These are phyloP conservation scores for Spergularia bocconei DNA, from an alignment of 148 eudicot genomes.

Conservation along the genomic window DNA sequence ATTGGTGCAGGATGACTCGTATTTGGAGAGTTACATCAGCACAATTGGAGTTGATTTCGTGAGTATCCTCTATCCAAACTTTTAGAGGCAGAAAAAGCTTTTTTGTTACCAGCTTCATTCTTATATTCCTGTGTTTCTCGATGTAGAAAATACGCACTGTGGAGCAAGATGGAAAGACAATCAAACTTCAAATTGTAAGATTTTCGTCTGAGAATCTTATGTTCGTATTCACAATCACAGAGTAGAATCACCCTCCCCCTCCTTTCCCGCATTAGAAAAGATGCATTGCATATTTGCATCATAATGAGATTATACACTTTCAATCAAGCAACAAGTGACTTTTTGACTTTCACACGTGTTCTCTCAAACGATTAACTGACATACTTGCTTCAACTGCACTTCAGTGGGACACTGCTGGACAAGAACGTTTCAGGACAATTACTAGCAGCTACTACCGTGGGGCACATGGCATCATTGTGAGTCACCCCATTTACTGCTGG, in stretches of 20 bases:
- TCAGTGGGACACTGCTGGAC: conserved; percentile 59
- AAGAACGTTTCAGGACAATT: conserved; percentile 55
- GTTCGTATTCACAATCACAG: not conserved
- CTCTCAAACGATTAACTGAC: conserved; percentile 7
- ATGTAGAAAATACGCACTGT: conserved; percentile 53
- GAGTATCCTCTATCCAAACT: conserved; percentile 23
- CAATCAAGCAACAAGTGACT: not conserved
- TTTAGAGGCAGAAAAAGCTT: not conserved
- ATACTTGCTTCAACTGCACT: not conserved
- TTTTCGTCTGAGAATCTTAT: not conserved
- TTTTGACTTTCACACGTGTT: not conserved
- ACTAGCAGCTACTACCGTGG: conserved; percentile 57
- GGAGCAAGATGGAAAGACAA: conserved; percentile 55
- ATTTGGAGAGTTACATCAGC: conserved; percentile 54
- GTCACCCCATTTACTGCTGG: conserved; percentile 10
- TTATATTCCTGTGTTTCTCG: conserved; percentile 13
- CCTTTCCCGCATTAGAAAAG: no score
- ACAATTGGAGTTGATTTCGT: conserved; percentile 57
- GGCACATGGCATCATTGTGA: conserved; percentile 54
- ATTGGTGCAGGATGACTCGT: conserved; percentile 45
- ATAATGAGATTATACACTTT: no score
- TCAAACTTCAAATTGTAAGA: conserved; percentile 53
- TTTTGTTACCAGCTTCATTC: conserved; percentile 8
- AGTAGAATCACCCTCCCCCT: no score
- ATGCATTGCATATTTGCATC: no score